A percentile compares a stretch with the other conserved stretches of the same genome.
Conservation (phyloP, 225 moss, liverwort and hornwort genomes). For the Pleurozium schreberi region DNA sequence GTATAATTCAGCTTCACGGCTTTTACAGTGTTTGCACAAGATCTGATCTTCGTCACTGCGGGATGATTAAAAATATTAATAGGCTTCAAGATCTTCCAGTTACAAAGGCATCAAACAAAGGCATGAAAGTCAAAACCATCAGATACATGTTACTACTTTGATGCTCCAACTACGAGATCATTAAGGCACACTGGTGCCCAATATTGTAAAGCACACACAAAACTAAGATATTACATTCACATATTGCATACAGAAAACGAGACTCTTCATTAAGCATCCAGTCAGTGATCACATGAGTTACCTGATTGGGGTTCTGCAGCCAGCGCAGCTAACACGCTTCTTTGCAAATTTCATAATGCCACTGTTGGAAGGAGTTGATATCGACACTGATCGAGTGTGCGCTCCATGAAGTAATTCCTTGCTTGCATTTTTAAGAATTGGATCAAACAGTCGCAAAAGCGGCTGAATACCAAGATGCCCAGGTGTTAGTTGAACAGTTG, state of each 20-base stretch:
- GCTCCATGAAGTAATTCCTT: conserved; percentile 91
- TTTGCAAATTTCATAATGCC: conserved; percentile 99
- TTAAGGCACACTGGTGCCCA: not conserved
- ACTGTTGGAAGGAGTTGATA: conserved; percentile 89
- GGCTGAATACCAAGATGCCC: conserved; percentile 32
- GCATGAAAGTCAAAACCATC: not conserved
- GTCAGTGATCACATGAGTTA: not conserved
- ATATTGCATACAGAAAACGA: not conserved
- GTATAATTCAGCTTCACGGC: conserved; percentile 85
- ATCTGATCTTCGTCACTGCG: conserved; percentile 84
- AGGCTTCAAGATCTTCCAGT: not conserved
- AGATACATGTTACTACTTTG: not conserved
- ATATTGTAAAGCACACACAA: not conserved
- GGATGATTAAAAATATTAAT: not conserved
- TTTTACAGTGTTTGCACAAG: conserved; percentile 81
- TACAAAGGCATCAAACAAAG: not conserved
- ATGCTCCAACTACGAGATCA: not conserved
- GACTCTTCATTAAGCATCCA: not conserved
- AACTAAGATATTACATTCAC: not conserved
- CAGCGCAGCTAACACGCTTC: conserved; percentile 78
- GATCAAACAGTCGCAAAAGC: conserved; percentile 86
- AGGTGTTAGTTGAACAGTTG: not conserved
- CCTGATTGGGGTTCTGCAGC: conserved; percentile 87
- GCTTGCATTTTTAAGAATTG: conserved; percentile 93
- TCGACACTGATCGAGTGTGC: conserved; percentile 90